Percentiles rank a stretch among this genome's conserved stretches.
Evolutionary conservation across 306 rosid genomes (phyloP).

Genomic region (Sechiopsis laciniata): DNA sequence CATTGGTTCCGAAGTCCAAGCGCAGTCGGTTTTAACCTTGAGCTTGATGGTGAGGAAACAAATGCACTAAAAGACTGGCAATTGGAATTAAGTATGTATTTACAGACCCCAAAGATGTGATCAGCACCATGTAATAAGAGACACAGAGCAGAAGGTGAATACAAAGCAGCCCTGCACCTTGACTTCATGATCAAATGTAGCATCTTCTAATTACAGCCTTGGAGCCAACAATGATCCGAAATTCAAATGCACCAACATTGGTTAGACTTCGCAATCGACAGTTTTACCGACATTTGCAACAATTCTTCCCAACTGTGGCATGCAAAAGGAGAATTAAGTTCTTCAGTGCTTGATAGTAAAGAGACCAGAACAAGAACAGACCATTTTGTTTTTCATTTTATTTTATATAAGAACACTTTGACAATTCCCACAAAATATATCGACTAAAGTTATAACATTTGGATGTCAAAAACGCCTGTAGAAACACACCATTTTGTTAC

Average conservation of each 20-base stretch:
- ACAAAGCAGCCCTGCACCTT: slow-evolving; percentile 7
- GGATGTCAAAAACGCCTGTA: no score
- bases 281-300: neutral
- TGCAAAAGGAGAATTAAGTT: slow-evolving; percentile 8
- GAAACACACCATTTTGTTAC: no score
- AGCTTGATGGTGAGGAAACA: slow-evolving; percentile 30
- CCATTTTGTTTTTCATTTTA: neutral
- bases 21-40: slow-evolving; percentile 21
- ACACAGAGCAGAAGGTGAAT: slow-evolving; percentile 21
- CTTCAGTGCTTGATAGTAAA: slow-evolving; percentile 6
- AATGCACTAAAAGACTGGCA: slow-evolving; percentile 25
- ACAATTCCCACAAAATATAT: no score
- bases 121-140: slow-evolving; percentile 28
- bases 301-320: slow-evolving; percentile 7
- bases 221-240: neutral
- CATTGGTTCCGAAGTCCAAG: slow-evolving; percentile 25
- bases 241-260: neutral
- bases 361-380: neutral
- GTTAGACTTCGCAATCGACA: neutral
- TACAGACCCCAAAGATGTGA: slow-evolving; percentile 21
- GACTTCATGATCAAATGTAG: slow-evolving; percentile 1
- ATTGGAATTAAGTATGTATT: slow-evolving; percentile 20
- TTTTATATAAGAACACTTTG: no score
- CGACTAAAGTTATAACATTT: no score
- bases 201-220: slow-evolving; percentile 5